Evolutionary conservation across 305 asterid genomes (phyloP).

Genomic region (Solanum hybrid): DNA sequence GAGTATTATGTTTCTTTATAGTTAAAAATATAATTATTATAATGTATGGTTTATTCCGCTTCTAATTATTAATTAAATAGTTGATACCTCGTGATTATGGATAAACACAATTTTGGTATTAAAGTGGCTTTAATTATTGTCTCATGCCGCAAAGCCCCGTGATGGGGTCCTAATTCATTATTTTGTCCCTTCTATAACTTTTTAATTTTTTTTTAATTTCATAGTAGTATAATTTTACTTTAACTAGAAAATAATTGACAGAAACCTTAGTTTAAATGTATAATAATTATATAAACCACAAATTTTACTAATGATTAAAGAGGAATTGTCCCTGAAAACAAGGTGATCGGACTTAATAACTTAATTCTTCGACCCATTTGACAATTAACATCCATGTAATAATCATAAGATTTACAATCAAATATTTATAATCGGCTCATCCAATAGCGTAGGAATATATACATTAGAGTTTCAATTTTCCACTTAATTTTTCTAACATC

Average conservation of each 20-base stretch:
- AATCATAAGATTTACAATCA: background rate
- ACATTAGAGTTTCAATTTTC: background rate
- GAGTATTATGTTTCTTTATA: background rate
- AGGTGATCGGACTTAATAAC: background rate
- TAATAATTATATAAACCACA: background rate
- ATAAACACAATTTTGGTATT: background rate
- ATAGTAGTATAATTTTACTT: background rate
- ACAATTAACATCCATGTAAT: background rate
- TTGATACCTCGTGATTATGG: background rate
- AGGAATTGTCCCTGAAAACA: background rate
- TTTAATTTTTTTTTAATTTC: background rate
- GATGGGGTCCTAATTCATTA: background rate
- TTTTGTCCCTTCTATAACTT: background rate
- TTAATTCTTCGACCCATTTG: background rate
- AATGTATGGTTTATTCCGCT: background rate
- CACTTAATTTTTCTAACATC: background rate
- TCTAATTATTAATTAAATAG: background rate
- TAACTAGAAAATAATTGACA: background rate
- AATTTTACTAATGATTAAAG: background rate
- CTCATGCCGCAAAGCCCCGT: background rate
- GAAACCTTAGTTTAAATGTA: background rate
- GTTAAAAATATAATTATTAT: background rate
- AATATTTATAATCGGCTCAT: background rate
- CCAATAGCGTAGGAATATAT: background rate
- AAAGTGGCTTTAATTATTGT: background rate